Conservation (phyloP, 768 basidiomycete species). For the Tephrocybe rancida region DNA sequence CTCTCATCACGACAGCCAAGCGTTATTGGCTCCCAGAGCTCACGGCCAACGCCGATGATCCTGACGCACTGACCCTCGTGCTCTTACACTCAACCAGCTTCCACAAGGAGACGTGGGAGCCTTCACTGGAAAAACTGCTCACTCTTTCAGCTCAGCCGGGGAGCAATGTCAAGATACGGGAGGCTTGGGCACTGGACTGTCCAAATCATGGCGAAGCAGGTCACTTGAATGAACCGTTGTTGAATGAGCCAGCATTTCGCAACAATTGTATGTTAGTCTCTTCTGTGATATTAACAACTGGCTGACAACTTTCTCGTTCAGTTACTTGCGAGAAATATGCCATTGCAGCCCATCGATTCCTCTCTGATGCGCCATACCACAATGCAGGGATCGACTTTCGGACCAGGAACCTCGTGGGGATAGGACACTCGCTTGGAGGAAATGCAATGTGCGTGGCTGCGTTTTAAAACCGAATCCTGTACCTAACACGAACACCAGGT, state of each 20-base stretch:
- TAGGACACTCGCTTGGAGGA: constrained; percentile 72
- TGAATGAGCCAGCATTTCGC: constrained; percentile 45
- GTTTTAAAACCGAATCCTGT: not conserved
- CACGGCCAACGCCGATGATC: constrained; percentile 34
- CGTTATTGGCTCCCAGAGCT: constrained; percentile 52
- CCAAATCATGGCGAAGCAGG: constrained; percentile 74
- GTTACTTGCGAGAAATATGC: constrained; percentile 71
- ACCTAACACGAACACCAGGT: constrained; percentile 32
- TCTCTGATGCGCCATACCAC: constrained; percentile 40
- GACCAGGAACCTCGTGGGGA: constrained; percentile 54
- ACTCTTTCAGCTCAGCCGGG: constrained; percentile 21
- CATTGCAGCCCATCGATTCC: constrained; percentile 56
- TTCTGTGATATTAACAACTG: not conserved
- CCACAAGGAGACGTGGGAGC: constrained; percentile 77
- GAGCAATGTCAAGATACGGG: constrained; percentile 40
- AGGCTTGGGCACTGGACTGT: constrained; percentile 72
- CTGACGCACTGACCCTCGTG: constrained; percentile 55
- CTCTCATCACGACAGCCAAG: constrained; percentile 57
- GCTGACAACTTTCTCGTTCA: constrained; percentile 23
- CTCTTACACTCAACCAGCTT: constrained; percentile 74
- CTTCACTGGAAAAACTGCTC: constrained; percentile 54
- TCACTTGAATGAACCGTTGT: constrained; percentile 47
- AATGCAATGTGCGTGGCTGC: constrained; percentile 58
- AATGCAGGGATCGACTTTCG: constrained; percentile 49
- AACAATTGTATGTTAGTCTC: constrained; percentile 43